These are phyloP conservation scores for Ruellia speciosa DNA, from an alignment of 305 asterid genomes.

Conservation along the genomic window DNA sequence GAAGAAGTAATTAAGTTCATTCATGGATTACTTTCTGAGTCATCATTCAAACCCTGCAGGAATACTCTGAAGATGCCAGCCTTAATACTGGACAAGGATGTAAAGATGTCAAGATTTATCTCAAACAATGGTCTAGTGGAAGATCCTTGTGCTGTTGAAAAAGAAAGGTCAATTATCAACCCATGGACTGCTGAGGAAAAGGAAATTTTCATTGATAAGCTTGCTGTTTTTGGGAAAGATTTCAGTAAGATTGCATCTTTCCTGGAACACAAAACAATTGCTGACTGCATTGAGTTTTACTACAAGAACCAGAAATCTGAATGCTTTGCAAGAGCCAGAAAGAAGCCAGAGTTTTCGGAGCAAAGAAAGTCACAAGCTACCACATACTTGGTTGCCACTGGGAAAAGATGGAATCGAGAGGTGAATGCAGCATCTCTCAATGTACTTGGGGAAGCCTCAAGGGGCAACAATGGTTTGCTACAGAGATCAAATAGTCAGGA, in stretches of 20 bases:
- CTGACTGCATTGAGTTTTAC: slow-evolving; percentile 92
- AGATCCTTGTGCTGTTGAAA: slow-evolving; percentile 75
- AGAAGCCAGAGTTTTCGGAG: slow-evolving; percentile 49
- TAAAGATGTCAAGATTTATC: slow-evolving; percentile 52
- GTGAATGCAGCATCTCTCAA: slow-evolving; percentile 73
- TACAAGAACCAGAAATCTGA: slow-evolving; percentile 93
- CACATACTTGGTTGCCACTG: slow-evolving; percentile 67
- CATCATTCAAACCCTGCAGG: slow-evolving; percentile 55
- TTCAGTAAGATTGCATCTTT: slow-evolving; percentile 74
- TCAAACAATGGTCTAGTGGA: slow-evolving; percentile 76
- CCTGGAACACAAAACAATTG: slow-evolving; percentile 66
- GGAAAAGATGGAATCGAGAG: slow-evolving; percentile 84
- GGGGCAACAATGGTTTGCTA: slow-evolving; percentile 32
- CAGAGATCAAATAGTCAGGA: slow-evolving; percentile 56
- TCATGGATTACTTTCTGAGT: slow-evolving; percentile 49
- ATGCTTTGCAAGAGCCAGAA: slow-evolving; percentile 60
- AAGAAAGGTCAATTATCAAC: slow-evolving; percentile 62
- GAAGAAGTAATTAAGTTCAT: slow-evolving; percentile 49
- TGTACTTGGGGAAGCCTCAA: slow-evolving; percentile 66
- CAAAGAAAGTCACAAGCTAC: slow-evolving; percentile 53
- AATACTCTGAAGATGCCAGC: slow-evolving; percentile 78
- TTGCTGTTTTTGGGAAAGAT: slow-evolving; percentile 63
- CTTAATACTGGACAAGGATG: slow-evolving; percentile 66
- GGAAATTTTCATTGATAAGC: slow-evolving; percentile 74
- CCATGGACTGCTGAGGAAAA: slow-evolving; percentile 76